phyloP scores from a whole-genome alignment of 2,329 filamentous ascomycete genomes.

The Curvularia lunata region DNA sequence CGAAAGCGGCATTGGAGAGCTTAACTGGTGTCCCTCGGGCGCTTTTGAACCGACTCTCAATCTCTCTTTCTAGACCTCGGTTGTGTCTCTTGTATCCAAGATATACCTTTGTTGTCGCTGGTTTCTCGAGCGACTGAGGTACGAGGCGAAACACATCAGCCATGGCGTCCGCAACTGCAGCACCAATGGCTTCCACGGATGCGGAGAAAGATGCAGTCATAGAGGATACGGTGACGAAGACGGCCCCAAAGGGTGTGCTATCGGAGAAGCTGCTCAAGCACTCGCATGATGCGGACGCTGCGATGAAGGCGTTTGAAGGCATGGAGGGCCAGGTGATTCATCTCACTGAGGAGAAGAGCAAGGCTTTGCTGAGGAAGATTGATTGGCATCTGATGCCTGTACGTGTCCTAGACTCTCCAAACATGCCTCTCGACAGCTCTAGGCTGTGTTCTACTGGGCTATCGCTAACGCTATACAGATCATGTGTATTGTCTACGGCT shows the following conservation, averaged over 20 bases:
- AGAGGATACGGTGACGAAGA: constrained; percentile 12
- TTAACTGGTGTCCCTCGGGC: neutral
- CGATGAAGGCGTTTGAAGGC: constrained; percentile 62
- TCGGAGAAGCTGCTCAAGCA: constrained; percentile 52
- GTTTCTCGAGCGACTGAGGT: neutral
- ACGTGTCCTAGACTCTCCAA: constrained; percentile 3
- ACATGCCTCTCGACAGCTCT: neutral
- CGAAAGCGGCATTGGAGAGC: neutral
- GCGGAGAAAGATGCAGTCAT: constrained; percentile 29
- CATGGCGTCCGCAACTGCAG: constrained; percentile 10
- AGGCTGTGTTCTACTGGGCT: neutral
- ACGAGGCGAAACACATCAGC: neutral
- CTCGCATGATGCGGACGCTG: constrained; percentile 65
- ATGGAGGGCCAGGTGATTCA: constrained; percentile 59
- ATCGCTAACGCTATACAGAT: constrained; percentile 44
- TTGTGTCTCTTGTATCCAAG: neutral
- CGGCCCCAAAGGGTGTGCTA: constrained; percentile 18
- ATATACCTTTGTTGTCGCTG: neutral
- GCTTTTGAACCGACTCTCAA: neutral
- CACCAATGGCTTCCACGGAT: constrained; percentile 3
- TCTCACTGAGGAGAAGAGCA: constrained; percentile 64
- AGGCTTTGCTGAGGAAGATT: constrained; percentile 64
- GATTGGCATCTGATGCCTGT: constrained; percentile 67
- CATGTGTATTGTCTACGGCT: constrained; percentile 63
- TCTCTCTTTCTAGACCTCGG: neutral